phyloP scores from a whole-genome alignment of 345 rosid genomes.

The Raphanus sativus region DNA sequence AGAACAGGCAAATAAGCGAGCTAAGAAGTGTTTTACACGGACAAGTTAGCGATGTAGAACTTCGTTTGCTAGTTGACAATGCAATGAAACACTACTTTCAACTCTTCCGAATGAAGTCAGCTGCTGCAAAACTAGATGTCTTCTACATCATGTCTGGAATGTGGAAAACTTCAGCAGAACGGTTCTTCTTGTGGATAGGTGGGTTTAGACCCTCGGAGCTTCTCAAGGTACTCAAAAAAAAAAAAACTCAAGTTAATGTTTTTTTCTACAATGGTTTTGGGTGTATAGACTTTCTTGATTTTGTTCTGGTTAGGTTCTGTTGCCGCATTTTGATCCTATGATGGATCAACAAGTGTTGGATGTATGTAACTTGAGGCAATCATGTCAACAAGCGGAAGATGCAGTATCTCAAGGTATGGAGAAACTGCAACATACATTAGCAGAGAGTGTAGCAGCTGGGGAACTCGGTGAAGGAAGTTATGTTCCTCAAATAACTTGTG shows the following conservation, averaged over 20 bases:
- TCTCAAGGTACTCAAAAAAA: constrained; percentile 60
- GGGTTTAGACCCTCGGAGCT: constrained; percentile 96
- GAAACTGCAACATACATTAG: constrained; percentile 67
- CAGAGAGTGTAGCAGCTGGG: constrained; percentile 66
- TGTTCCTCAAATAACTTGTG: constrained; percentile 56
- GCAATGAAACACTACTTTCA: constrained; percentile 74
- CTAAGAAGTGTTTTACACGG: constrained; percentile 63
- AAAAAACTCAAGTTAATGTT: not conserved
- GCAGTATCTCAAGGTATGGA: constrained; percentile 93
- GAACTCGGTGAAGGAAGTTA: constrained; percentile 57
- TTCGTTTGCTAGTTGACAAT: constrained; percentile 63
- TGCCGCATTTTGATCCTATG: constrained; percentile 69
- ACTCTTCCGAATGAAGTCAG: constrained; percentile 79
- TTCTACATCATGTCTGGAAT: constrained; percentile 78
- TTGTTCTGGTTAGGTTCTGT: constrained; percentile 53
- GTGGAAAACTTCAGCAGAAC: constrained; percentile 90
- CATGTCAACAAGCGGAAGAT: constrained; percentile 98
- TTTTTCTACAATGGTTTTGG: not conserved
- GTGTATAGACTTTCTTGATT: not conserved
- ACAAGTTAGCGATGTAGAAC: constrained; percentile 58
- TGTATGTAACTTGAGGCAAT: constrained; percentile 50
- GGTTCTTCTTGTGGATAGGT: constrained; percentile 91
- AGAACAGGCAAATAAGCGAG: constrained; percentile 57
- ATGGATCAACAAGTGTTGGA: constrained; percentile 58
- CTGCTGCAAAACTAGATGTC: constrained; percentile 75